phyloP scores from a whole-genome alignment of 305 asterid genomes.

The Fraxinus platypoda region DNA sequence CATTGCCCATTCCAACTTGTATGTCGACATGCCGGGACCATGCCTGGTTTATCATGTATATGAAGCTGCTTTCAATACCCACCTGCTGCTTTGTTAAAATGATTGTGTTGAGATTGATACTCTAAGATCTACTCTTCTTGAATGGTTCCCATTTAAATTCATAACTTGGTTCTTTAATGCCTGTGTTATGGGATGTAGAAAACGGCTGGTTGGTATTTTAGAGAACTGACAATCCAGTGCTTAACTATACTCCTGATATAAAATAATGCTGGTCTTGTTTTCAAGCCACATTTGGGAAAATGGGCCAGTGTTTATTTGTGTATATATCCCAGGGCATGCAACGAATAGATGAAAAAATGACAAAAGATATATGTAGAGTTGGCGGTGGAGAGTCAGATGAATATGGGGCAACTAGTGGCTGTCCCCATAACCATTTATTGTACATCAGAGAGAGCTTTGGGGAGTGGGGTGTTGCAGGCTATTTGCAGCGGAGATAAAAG shows the following conservation, averaged over 20 bases:
- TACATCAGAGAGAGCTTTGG: background rate
- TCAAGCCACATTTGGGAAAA: constrained; percentile 16
- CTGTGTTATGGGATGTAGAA: background rate
- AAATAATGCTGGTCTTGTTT: background rate
- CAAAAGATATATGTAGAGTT: background rate
- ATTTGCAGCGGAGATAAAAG: background rate
- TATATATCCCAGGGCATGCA: constrained; percentile 11
- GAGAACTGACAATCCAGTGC: background rate
- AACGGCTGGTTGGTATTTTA: background rate
- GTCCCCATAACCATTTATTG: constrained; percentile 28
- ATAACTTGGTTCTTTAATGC: background rate
- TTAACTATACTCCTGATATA: background rate
- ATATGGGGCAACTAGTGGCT: constrained; percentile 20
- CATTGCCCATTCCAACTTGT: background rate
- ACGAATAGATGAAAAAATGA: constrained; percentile 17
- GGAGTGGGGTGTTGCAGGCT: constrained; percentile 3
- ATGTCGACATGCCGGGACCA: background rate
- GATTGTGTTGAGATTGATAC: background rate
- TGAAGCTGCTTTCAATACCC: background rate
- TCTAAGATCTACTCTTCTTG: background rate
- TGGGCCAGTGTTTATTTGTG: constrained; percentile 15
- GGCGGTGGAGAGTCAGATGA: constrained; percentile 25
- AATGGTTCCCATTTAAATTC: background rate
- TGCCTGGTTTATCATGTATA: background rate
- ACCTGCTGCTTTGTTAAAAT: background rate